Base-by-base conservation (phyloP, 202 grass and related monocot species). In the Bolboschoenoplectus hybrid region DNA sequence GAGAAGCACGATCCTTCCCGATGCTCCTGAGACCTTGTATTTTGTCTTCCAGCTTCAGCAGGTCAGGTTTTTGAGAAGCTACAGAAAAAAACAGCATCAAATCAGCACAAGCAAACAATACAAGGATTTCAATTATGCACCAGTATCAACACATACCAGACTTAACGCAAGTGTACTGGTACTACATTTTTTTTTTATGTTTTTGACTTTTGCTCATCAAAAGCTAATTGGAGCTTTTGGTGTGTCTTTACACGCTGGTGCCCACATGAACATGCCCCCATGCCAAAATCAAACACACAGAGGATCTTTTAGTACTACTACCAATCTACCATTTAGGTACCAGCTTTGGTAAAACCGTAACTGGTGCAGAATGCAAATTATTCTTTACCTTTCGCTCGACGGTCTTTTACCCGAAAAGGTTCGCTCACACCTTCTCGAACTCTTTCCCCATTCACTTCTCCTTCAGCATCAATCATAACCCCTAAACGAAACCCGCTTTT, bases 361-460 rank as follows among this genome's bases (percentile, higher is more conserved):
- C 38, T 4, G 16, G 32, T 82, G 53, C 40, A 89, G 0, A 69
- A 50, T 47, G 41, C 12, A 86, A 80, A 66, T 13, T 36, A 10
- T 0, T 11, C 20, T 32, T 55, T 91, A 91, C 90, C 87, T 91
- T 91, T 55, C 38, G 44, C 90, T 9, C 87, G 90, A 4, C 74
- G 73, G 65, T 91, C 90, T 41, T 85, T 89, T 47, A 91, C 90
- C 12, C 67, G 63, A 50, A 89, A 89, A 85, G 87, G 55, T 47
- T 85, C 67, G 3, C 84, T 87, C 83, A 91, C 74, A 63, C 87
- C 90, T 84, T 91, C 87, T 19, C 63, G 66, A 26, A 89, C 66
- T 81, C 81, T 82, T 3, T 87, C 70, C 65, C 47, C 72, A 4
- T 80, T 47, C 2, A 55, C 36, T 0, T 85, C 73, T 67, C 36